Conservation (phyloP, 805 yeast species). For the Clavispora santaluciae region DNA sequence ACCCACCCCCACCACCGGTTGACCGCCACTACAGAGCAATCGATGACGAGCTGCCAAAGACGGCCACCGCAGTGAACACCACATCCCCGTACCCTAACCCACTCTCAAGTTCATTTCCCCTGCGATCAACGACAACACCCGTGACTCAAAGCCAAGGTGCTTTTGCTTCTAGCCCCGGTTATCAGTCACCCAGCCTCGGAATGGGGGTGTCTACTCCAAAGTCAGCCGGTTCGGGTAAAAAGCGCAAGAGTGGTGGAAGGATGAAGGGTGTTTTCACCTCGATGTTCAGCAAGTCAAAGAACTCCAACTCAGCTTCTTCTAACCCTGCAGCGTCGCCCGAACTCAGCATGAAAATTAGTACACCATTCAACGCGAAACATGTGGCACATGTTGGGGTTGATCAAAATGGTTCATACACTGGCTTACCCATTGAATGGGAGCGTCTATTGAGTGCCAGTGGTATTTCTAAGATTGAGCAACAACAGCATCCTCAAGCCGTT, state of each 20-base stretch:
- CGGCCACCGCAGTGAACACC: background rate
- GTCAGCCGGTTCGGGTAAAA: conserved; percentile 4
- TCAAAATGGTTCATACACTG: conserved; percentile 81
- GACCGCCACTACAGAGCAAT: background rate
- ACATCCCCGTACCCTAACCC: background rate
- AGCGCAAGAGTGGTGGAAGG: conserved; percentile 42
- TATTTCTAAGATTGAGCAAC: conserved; percentile 81
- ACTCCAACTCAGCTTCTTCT: background rate
- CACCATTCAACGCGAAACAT: conserved; percentile 87
- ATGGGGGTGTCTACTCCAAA: conserved; percentile 12
- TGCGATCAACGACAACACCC: conserved; percentile 23
- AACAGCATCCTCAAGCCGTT: conserved; percentile 90
- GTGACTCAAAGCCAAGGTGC: conserved; percentile 17
- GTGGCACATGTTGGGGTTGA: conserved; percentile 93
- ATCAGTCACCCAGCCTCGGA: conserved; percentile 22
- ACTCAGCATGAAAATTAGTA: conserved; percentile 61
- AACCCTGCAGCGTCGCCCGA: conserved; percentile 11
- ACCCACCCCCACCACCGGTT: conserved; percentile 15
- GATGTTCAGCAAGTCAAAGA: conserved; percentile 39
- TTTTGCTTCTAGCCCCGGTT: conserved; percentile 11
- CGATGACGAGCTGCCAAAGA: background rate
- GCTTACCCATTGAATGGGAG: conserved; percentile 93
- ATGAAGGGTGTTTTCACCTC: conserved; percentile 57
- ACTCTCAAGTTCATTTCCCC: background rate
- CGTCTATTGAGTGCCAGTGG: conserved; percentile 77